Evolutionary conservation across 2,329 filamentous ascomycete species (phyloP), one percentile per base, ranked within the genome.

Genomic region (Penicillium hesseltinei): DNA sequence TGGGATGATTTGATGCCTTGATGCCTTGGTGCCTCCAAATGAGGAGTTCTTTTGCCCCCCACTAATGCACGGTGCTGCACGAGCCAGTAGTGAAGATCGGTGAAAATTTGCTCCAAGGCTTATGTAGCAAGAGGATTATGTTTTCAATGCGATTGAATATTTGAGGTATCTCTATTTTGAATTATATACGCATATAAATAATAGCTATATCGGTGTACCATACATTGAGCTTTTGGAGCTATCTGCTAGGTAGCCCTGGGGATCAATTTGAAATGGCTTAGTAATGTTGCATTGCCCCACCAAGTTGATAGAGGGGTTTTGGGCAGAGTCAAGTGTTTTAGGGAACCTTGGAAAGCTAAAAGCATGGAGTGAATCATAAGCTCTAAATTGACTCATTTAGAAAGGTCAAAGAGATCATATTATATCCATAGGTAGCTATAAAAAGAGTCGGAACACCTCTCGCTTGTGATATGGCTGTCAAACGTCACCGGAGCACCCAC

Each of bases 401-500:
- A 10, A 13, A 25, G 27, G 19, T 36, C 21, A 35, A 35, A 36
- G 9, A 5, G 4, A 27, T 17, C 13, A 35, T 33, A n/a, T 31
- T 31, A 13, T 31, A 13, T 31, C 11, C 2, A 15, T 10, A 15
- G 7, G 7, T 10, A 23, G 13, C 15, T 25, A 9, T 31, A 33
- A 40, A 23, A 33, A n/a, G 19, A 19, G n/a, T 10, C 0, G 40
- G 10, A 15, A 33, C 3, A 27, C 11, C 39, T 38, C 38, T 42
- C 29, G 46, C 17, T 42, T 45, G 40, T 27, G 17, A 23, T 49
- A 35, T 48, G n/a, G 13, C 10, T 52, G 33, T 33, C 36, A 33
- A 40, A 54, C 45, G 54, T 56, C 47, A 52, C 48, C 54, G 48
- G 47, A 45, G 47, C 29, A 56, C 33, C 47, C 47, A 44, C 54